Evolutionary conservation across 2,329 filamentous ascomycete genomes (phyloP).

Genomic region (Paraphaeosphaeria minitans): DNA sequence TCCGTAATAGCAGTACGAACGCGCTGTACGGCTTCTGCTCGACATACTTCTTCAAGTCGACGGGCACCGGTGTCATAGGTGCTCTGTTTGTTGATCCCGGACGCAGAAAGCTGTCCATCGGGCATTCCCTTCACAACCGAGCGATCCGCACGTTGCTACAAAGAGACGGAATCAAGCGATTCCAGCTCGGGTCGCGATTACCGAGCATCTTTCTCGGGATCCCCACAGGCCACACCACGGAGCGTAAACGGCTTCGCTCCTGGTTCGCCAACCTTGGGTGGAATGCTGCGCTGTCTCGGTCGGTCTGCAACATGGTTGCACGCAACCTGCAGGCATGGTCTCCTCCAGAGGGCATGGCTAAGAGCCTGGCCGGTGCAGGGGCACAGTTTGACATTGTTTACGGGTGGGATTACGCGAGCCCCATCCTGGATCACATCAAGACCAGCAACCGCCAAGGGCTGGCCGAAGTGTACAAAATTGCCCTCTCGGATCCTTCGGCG

Average conservation of each 20-base stretch:
- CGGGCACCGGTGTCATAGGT: slow-evolving; percentile 75
- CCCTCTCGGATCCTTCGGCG: slow-evolving; percentile 70
- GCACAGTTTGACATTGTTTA: slow-evolving; percentile 84
- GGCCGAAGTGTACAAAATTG: slow-evolving; percentile 77
- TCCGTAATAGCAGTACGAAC: slow-evolving; percentile 90
- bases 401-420: slow-evolving; percentile 75
- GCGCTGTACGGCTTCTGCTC: slow-evolving; percentile 91
- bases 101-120: slow-evolving; percentile 87
- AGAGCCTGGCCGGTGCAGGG: slow-evolving; percentile 72
- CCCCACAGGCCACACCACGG: slow-evolving; percentile 67
- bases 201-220: slow-evolving; percentile 88
- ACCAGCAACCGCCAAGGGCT: slow-evolving; percentile 77
- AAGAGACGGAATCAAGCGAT: slow-evolving; percentile 72
- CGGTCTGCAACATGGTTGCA: slow-evolving; percentile 74
- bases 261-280: slow-evolving; percentile 94
- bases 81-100: slow-evolving; percentile 88
- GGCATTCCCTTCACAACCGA: slow-evolving; percentile 84
- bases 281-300: slow-evolving; percentile 70
- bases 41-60: slow-evolving; percentile 78
- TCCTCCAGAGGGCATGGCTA: slow-evolving; percentile 76
- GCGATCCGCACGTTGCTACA: slow-evolving; percentile 78
- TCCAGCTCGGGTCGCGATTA: slow-evolving; percentile 80
- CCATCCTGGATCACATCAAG: slow-evolving; percentile 75
- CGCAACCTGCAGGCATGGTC: slow-evolving; percentile 74
- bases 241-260: slow-evolving; percentile 65